Percentiles rank a stretch among this genome's conserved stretches.
Conservation (phyloP, 2,329 filamentous ascomycete genomes). For the Exophiala oligosperma region DNA sequence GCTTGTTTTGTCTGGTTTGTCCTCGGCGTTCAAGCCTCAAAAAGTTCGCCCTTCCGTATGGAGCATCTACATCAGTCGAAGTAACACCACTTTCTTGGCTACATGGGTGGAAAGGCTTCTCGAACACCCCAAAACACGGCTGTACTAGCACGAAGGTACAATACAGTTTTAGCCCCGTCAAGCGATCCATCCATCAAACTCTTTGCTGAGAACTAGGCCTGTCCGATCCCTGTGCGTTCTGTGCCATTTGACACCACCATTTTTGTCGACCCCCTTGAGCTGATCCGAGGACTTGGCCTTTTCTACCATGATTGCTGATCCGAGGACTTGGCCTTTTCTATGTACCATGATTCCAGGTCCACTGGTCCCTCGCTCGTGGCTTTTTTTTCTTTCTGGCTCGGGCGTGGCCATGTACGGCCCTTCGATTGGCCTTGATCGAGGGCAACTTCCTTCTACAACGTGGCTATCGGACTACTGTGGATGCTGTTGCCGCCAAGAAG, state of each 20-base stretch:
- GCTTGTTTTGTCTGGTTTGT: constrained; percentile 13
- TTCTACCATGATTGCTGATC: too few relatives aligned
- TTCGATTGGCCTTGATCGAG: background rate
- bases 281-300: too few relatives aligned
- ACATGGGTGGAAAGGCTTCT: constrained; percentile 12
- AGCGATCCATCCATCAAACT: constrained; percentile 5
- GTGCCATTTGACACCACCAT: background rate
- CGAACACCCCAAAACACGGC: constrained; percentile 8
- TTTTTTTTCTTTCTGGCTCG: background rate
- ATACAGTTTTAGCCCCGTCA: background rate
- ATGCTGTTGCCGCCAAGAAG: background rate
- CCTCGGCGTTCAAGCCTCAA: background rate
- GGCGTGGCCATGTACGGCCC: background rate
- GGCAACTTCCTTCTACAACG: background rate
- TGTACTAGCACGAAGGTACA: too few relatives aligned
- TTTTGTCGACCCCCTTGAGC: too few relatives aligned
- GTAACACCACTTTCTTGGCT: constrained; percentile 14
- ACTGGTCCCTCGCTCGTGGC: background rate
- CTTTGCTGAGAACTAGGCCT: background rate
- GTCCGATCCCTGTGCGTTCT: constrained; percentile 1
- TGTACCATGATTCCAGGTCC: background rate
- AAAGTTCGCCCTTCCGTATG: too few relatives aligned
- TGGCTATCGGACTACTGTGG: background rate
- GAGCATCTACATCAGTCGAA: background rate
- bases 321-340: too few relatives aligned